These are phyloP conservation scores for Circinella umbellata DNA, from an alignment of 371 early-diverging fungal genomes.

Conservation along the genomic window DNA sequence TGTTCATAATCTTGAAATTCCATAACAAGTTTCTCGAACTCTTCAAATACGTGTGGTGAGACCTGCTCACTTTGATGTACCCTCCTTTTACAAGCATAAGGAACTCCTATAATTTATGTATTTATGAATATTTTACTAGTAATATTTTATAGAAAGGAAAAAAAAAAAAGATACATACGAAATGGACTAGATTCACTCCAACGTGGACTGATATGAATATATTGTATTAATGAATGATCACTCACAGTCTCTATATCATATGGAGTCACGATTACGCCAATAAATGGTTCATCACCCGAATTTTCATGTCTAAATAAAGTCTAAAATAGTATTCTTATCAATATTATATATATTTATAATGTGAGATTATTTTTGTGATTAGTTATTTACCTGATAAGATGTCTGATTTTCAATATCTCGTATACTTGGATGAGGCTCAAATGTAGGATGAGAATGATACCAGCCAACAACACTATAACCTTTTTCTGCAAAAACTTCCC, in stretches of 20 bases:
- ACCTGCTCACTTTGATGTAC: constrained; percentile 17
- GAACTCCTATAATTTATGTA: constrained; percentile 16
- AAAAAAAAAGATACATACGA: constrained; percentile 33
- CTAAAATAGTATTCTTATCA: constrained; percentile 22
- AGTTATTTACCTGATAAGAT: constrained; percentile 68
- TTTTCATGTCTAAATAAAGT: constrained; percentile 64
- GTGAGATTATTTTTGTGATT: too few relatives aligned
- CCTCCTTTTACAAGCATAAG: constrained; percentile 24
- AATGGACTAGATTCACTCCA: constrained; percentile 51
- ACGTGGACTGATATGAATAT: constrained; percentile 54
- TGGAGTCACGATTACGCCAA: constrained; percentile 82
- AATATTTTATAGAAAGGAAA: too few relatives aligned
- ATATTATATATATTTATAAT: background rate
- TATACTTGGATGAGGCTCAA: constrained; percentile 81
- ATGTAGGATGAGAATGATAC: constrained; percentile 92
- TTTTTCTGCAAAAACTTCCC: constrained; percentile 70
- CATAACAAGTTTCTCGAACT: constrained; percentile 19
- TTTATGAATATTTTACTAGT: background rate
- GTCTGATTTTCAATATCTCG: constrained; percentile 87
- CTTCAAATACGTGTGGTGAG: constrained; percentile 19
- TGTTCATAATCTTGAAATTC: constrained; percentile 31
- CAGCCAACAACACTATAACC: constrained; percentile 87
- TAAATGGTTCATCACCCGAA: constrained; percentile 80
- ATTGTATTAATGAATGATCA: constrained; percentile 63
- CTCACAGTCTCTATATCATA: constrained; percentile 61